A percentile compares a stretch with the other conserved stretches of the same genome.
These are phyloP conservation scores for Magnusiomyces ingens DNA, from an alignment of 1,139 yeast species.

Conservation along the genomic window DNA sequence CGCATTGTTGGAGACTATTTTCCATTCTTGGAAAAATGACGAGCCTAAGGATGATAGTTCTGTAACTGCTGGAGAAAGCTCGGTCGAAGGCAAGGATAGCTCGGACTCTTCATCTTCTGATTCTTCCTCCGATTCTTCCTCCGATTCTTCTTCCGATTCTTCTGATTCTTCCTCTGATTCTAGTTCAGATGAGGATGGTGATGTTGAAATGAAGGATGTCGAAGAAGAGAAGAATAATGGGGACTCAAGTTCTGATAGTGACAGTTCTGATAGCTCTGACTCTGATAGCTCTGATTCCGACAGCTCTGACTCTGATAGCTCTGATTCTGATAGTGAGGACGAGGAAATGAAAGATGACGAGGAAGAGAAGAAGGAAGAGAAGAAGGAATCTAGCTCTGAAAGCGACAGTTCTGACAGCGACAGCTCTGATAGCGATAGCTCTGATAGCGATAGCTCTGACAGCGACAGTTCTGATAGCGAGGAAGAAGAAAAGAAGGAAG, in stretches of 20 bases:
- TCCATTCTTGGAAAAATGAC: constrained; percentile 1
- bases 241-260: constrained; percentile 10
- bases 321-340: constrained; percentile 10
- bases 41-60: constrained; percentile 12
- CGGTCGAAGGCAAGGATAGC: constrained; percentile 18
- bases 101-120: neutral
- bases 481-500: constrained; percentile 15
- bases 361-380: neutral
- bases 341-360: neutral
- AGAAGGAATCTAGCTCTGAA: constrained; percentile 18
- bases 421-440: constrained; percentile 10
- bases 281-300: constrained; percentile 19
- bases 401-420: constrained; percentile 7
- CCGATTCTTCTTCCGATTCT: constrained; percentile 12
- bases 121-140: constrained; percentile 20
- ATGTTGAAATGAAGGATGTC: constrained; percentile 3
- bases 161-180: constrained; percentile 13
- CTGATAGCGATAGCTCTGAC: constrained; percentile 11
- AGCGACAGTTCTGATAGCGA: constrained; percentile 2
- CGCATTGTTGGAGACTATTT: neutral
- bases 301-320: constrained; percentile 14
- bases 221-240: constrained; percentile 7
- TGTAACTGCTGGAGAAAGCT: constrained; percentile 12
- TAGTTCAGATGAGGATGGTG: constrained; percentile 13
- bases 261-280: constrained; percentile 9